Base-by-base conservation (phyloP, 225 moss, liverwort and hornwort species). In the Ulota crispa region DNA sequence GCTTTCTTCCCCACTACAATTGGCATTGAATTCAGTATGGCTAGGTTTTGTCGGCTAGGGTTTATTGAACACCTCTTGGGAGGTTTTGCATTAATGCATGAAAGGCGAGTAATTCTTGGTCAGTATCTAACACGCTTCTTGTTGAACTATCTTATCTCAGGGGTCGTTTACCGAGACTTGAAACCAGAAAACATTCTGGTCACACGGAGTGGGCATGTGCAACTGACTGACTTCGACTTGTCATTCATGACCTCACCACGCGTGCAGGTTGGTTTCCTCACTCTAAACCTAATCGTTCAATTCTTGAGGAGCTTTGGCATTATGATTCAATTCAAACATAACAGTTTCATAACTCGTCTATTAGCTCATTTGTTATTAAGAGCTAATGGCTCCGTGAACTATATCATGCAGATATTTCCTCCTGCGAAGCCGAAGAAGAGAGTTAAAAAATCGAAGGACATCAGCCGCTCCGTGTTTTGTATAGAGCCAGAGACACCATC, bases 121-220 rank as follows among this genome's bases (percentile, higher is more conserved):
- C n/a, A 59, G 23, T 10, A 59, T 42, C 32, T 84, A 9, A 82
- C 56, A 8, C 26, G n/a, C 13, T 37, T 5, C 39, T 39, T 11
- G 27, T 64, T 30, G 37, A 36, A 70, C 18, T 54, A 69, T 84
- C 2, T 36, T 18, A 79, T 78, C 74, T 76, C 89, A 95, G 95
- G 97, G 50, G 97, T 98, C 43, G 92, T 98, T 1, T 95, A 98
- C 88, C 89, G 95, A 76, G 97, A 98, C 73, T 84, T 98, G 84
- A 98, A 98, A 81, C 97, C 97, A 3, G 97, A 98, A 76, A 95
- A 95, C 27, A 91, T 98, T 45, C 82, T 98, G 78, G 85, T 98
- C 47, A 91, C 90, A 36, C 87, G 85, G 68, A 88, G 86, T 66
- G 95, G 97, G 56, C 97, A 98, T 78, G 80, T 94, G 34, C 95